Conservation (phyloP, 176 grass and related monocot genomes). For the Musa beccarii region DNA sequence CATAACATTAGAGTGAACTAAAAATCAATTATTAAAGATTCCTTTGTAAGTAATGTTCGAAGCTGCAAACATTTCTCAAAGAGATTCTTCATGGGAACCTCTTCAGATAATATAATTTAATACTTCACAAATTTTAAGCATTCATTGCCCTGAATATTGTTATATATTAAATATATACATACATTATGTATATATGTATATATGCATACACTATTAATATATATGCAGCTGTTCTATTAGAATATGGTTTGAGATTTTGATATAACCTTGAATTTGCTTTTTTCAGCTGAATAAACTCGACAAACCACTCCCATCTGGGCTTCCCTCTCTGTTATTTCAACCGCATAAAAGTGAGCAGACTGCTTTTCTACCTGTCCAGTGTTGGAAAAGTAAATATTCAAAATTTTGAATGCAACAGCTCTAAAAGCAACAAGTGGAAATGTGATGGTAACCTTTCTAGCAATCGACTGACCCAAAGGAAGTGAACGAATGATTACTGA, state of each 20-base stretch:
- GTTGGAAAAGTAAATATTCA: slow-evolving; percentile 8
- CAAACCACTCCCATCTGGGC: slow-evolving; percentile 78
- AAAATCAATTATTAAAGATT: background rate
- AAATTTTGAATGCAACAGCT: slow-evolving; percentile 17
- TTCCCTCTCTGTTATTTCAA: slow-evolving; percentile 79
- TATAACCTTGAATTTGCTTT: slow-evolving; percentile 98
- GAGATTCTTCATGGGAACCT: background rate
- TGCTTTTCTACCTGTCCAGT: slow-evolving; percentile 82
- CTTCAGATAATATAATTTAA: background rate
- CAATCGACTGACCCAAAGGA: slow-evolving; percentile 53
- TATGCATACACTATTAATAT: background rate
- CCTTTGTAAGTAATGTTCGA: background rate
- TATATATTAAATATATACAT: too few relatives aligned
- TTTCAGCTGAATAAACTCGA: slow-evolving; percentile 67
- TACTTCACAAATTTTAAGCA: background rate
- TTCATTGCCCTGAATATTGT: too few relatives aligned
- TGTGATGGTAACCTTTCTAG: slow-evolving; percentile 53
- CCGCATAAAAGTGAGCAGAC: slow-evolving; percentile 88
- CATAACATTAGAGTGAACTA: background rate
- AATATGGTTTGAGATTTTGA: background rate
- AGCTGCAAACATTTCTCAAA: background rate
- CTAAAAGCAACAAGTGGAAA: slow-evolving; percentile 1
- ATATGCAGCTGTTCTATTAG: slow-evolving; percentile 3
- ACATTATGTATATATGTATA: too few relatives aligned
- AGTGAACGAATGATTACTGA: slow-evolving; percentile 58